Base-by-base conservation (phyloP, 1,284 basidiomycete genomes). In the Tilletia setariae region DNA sequence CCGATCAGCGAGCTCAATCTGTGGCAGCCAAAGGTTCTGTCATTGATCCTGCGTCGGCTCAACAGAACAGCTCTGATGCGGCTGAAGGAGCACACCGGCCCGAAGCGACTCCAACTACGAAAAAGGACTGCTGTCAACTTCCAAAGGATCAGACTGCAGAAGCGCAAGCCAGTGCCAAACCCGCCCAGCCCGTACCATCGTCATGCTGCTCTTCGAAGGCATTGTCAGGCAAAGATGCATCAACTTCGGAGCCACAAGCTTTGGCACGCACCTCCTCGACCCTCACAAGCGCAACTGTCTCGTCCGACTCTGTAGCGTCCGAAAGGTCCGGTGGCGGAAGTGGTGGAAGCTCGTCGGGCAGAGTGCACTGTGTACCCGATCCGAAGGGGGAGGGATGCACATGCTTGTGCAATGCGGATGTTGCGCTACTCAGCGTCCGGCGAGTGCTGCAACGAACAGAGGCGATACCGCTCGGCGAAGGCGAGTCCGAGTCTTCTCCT, bases 311-410 rank as follows among this genome's bases (percentile, higher is more conserved):
- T 11, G 35, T 6, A 40, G 35, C 11, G 35, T 40, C 35, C 4
- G 35, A 40, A 11, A 40, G 11, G 35, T 40, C 35, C 35, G 35
- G 35, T 11, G 11, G 35, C 11, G 35, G 6, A 40, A 40, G 35
- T 40, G 35, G 6, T 11, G 35, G 35, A 40, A 40, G 6, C 11
- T 40, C 35, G 0, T 3, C 61, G 21, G 42, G 44, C 9, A 76
- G 75, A 64, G 79, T 82, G 28, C 77, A 81, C 64, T 82, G 80
- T 68, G 79, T 82, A 2, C 80, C 80, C 23, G 78, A 80, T 62
- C 80, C 80, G 1, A 70, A 62, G 28, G 80, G 80, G 25, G 76
- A 73, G 28, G 79, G 76, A 1, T 82, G 80, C 53, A 79, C 79
- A 4, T 82, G 80, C 56, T 76, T 77, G 1, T 80, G 80, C 69